phyloP scores from a whole-genome alignment of 495 filamentous ascomycete genomes.

The Mycothermus thermophilus region DNA sequence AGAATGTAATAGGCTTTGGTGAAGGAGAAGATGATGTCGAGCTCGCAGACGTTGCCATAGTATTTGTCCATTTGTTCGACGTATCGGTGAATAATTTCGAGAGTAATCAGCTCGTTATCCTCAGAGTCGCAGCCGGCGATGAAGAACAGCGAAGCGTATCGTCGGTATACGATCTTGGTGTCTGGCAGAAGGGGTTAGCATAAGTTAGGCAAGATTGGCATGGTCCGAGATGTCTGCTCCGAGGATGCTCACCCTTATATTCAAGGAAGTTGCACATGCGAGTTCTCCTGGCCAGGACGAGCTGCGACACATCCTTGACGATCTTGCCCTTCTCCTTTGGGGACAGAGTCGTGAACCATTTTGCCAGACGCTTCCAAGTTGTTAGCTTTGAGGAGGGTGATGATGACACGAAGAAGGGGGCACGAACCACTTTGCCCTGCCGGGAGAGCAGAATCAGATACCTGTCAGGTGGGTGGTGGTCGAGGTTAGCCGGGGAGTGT shows the following conservation, averaged over 20 bases:
- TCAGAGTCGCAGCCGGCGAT: conserved; percentile 90
- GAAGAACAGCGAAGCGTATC: conserved; percentile 98
- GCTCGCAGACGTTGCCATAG: conserved; percentile 98
- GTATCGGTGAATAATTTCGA: conserved; percentile 97
- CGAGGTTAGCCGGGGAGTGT: not conserved
- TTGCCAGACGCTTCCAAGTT: conserved; percentile 66
- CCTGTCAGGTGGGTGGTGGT: conserved; percentile 31
- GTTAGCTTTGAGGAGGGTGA: too few species aligned
- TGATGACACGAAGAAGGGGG: conserved; percentile 18
- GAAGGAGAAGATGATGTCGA: conserved; percentile 96
- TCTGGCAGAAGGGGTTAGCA: conserved; percentile 50
- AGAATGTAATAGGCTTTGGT: conserved; percentile 92
- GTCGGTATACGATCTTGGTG: conserved; percentile 94
- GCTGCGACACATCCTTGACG: conserved; percentile 97
- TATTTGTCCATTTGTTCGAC: conserved; percentile 99
- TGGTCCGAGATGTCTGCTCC: not conserved
- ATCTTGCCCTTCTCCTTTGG: conserved; percentile 99
- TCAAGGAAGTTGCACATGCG: conserved; percentile 99
- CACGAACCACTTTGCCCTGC: conserved; percentile 94
- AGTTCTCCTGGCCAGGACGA: conserved; percentile 86
- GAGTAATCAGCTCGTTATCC: conserved; percentile 95
- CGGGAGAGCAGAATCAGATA: conserved; percentile 94
- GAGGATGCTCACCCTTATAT: conserved; percentile 64
- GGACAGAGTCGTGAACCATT: conserved; percentile 98
- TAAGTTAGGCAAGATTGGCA: too few species aligned